Base-by-base conservation (phyloP, 2,329 filamentous ascomycete genomes). In the Lojkania enalia region DNA sequence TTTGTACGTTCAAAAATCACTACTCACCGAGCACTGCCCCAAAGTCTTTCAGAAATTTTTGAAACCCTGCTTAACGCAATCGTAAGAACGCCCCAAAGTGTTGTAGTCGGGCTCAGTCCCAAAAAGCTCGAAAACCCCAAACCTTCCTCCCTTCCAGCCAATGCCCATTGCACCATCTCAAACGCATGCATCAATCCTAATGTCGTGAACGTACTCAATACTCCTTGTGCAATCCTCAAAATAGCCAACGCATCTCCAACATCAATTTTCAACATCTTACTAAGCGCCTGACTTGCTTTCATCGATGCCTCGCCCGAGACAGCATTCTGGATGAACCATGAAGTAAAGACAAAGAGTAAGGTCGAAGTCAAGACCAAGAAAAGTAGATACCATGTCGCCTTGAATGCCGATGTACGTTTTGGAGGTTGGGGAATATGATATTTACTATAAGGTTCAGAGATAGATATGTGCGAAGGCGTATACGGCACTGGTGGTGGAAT, bases 111-210 rank as follows among this genome's bases (percentile, higher is more conserved):
- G 11, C 16, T 15, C 6, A 42, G 6, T 21, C 39, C 29, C 18
- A 42, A 18, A 30, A 42, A 42, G 11, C 18, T 20, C 7, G n/a
- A 11, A 14, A 19, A 11, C 5, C 4, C 11, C 5, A 42, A 9
- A 6, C 39, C 39, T 7, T 27, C 6, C 3, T 20, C 12, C 18
- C 39, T 11, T 20, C 39, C 30, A 21, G 29, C 30, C 20, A 42
- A 27, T 7, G 25, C 39, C 39, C 39, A 42, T 20, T 42, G 39
- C 11, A 35, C 6, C 20, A 42, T 9, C 20, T 42, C 39, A 9
- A 42, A 32, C 3, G 39, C 39, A 6, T 21, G 4, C 29, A 25
- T 33, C 3, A 42, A n/a, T 13, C 9, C 39, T 14, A 42, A 15
- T 7, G 30, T 35, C 27, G 39, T 42, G 18, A 20, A 42, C 6